Evolutionary conservation across 257 asterid species (phyloP), one percentile per base, ranked within the genome.

Genomic region (Solanum lignicaule): DNA sequence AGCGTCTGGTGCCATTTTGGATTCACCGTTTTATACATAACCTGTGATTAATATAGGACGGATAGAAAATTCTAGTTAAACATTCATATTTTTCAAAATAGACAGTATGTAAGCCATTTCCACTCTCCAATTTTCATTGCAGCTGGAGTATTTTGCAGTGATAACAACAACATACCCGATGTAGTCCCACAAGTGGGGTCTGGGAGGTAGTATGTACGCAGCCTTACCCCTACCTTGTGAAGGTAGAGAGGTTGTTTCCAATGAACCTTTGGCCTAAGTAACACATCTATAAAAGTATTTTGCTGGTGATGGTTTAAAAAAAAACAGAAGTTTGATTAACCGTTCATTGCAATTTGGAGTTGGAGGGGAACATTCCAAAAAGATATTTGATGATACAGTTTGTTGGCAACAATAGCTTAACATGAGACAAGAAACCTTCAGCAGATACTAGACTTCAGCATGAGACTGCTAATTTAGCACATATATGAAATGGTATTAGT

Each of bases 1-100:
- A 97, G 90, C 15, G 98, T 96, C 89, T 97, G 99, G 88, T 94
- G 95, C 99, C 99, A 97, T 88, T 94, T 92, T 65, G 99, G 99
- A 87, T 72, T 79, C 69, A 97, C 89, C 14, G 99, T 95, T 92
- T 91, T 97, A 92, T 85, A 87, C 86, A 94, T 92, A 84, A 97
- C 92, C 99, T 97, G 94, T 65, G 20, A 83, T 72, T 16, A 83
- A 83, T 25, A 71, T 73, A 58, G 43, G 39, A 4, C 5, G 16
- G 86, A 35, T 46, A 75, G 66, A 27, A 79, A 79, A 79, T 14
- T 79, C 38, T 9, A 15, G 65, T 41, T 79, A 78, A 78, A 43
- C 36, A 41, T 79, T 25, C 25, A 14, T 25, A 79, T 25, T 79
- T 41, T 79, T 25, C 84, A 41, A n/a, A 2, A 78, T 14, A 41